These are phyloP conservation scores for Magnaporthiopsis incrustans DNA, from an alignment of 2,329 filamentous ascomycete genomes.

Conservation along the genomic window DNA sequence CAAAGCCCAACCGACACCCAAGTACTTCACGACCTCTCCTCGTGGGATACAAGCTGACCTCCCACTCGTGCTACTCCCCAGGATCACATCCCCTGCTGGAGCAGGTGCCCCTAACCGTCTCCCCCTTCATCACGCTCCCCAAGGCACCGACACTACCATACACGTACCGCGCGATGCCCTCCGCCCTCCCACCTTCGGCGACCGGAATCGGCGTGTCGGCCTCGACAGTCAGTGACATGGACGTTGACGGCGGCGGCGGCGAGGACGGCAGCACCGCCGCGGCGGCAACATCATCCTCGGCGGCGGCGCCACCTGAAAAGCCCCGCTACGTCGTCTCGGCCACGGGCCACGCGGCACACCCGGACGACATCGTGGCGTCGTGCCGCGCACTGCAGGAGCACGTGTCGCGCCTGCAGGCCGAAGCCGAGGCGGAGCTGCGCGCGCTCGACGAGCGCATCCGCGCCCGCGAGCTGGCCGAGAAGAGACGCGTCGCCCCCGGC, in stretches of 20 bases:
- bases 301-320: conserved; percentile 34
- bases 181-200: conserved; percentile 69
- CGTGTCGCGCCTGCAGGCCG: conserved; percentile 58
- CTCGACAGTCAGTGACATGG: conserved; percentile 9
- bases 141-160: conserved; percentile 88
- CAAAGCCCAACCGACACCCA: background rate
- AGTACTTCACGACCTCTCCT: background rate
- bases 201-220: conserved; percentile 40
- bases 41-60: background rate
- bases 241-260: background rate
- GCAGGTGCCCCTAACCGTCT: conserved; percentile 88
- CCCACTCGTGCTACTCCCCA: background rate
- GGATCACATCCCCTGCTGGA: conserved; percentile 81
- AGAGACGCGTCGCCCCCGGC: conserved; percentile 68
- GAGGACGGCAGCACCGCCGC: conserved; percentile 1
- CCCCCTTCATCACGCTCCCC: conserved; percentile 86
- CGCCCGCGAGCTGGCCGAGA: conserved; percentile 66
- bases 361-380: conserved; percentile 75
- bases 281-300: conserved; percentile 23
- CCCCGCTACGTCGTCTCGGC: conserved; percentile 68
- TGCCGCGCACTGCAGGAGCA: conserved; percentile 73
- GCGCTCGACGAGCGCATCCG: conserved; percentile 61
- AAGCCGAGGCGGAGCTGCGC: conserved; percentile 58
- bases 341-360: conserved; percentile 76
- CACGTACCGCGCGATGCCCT: conserved; percentile 86